Percentiles rank a stretch among this genome's conserved stretches.
phyloP scores from a whole-genome alignment of 805 yeast species.

The Yamadazyma phyllophila region DNA sequence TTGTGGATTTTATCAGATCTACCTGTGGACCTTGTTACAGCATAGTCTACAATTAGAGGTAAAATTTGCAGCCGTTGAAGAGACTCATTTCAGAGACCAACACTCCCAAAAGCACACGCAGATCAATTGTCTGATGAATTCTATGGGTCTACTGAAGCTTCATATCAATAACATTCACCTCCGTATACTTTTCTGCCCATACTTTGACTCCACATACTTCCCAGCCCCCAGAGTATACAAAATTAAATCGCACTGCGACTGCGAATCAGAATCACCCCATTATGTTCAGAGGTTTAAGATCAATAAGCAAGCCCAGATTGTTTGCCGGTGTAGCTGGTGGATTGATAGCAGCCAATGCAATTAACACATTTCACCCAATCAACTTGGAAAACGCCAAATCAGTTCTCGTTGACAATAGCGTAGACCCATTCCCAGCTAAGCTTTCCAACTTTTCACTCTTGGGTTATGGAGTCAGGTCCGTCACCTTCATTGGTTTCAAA shows the following conservation, averaged over 20 bases:
- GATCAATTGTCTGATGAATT: too few species aligned
- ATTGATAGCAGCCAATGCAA: slow-evolving; percentile 3
- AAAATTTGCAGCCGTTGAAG: too few species aligned
- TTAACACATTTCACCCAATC: slow-evolving; percentile 11
- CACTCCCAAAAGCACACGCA: too few species aligned
- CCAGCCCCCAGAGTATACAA: too few species aligned
- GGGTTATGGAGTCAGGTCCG: slow-evolving; percentile 81
- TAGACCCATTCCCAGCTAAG: slow-evolving; percentile 47
- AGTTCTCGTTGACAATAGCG: slow-evolving; percentile 42
- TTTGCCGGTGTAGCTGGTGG: slow-evolving; percentile 6
- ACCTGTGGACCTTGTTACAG: too few species aligned
- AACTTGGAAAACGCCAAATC: slow-evolving; percentile 10
- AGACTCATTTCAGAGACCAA: too few species aligned
- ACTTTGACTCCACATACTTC: too few species aligned
- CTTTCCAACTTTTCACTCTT: slow-evolving; percentile 50
- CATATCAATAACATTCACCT: too few species aligned
- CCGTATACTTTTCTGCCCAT: too few species aligned
- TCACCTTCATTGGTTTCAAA: slow-evolving; percentile 76
- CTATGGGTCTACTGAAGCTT: too few species aligned
- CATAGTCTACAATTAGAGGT: too few species aligned
- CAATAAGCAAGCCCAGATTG: slow-evolving; percentile 1
- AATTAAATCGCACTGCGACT: neutral
- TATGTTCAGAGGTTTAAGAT: slow-evolving; percentile 6
- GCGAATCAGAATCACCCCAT: slow-evolving; percentile 1
- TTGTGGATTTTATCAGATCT: too few species aligned